These are phyloP conservation scores for Epicoccum sorghinum DNA, from an alignment of 2,329 filamentous ascomycete genomes.

Conservation along the genomic window DNA sequence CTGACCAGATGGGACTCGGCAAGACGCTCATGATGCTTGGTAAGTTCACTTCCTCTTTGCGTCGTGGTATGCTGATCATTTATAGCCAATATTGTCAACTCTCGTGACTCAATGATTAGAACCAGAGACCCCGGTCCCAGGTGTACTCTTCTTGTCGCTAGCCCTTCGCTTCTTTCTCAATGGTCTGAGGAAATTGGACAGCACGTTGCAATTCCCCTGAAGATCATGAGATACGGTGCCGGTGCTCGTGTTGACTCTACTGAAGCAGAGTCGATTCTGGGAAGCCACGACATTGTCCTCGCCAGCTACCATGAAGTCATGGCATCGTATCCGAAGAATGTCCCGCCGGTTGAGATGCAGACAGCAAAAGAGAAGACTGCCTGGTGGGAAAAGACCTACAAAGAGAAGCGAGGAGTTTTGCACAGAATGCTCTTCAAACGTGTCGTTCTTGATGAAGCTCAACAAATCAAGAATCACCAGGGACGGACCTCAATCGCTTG, in stretches of 20 bases:
- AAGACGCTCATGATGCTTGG: slow-evolving; percentile 50
- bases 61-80: slow-evolving; percentile 10
- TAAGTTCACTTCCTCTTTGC: slow-evolving; percentile 8
- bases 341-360: slow-evolving; percentile 44
- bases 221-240: slow-evolving; percentile 36
- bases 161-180: slow-evolving; percentile 48
- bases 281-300: slow-evolving; percentile 42
- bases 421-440: slow-evolving; percentile 51
- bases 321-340: slow-evolving; percentile 51
- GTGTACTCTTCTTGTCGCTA: slow-evolving; percentile 53
- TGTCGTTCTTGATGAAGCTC: slow-evolving; percentile 64
- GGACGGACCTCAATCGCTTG: slow-evolving; percentile 54
- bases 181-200: slow-evolving; percentile 46
- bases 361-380: slow-evolving; percentile 49
- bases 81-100: slow-evolving; percentile 52
- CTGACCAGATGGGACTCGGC: slow-evolving; percentile 52
- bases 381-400: slow-evolving; percentile 45
- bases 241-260: slow-evolving; percentile 35
- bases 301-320: slow-evolving; percentile 53
- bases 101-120: slow-evolving; percentile 29
- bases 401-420: slow-evolving; percentile 40
- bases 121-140: slow-evolving; percentile 12
- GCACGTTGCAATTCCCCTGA: slow-evolving; percentile 30
- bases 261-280: slow-evolving; percentile 15
- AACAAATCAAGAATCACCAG: slow-evolving; percentile 59